phyloP scores from a whole-genome alignment of 768 basidiomycete species.

The Tephrocybe sp. region DNA sequence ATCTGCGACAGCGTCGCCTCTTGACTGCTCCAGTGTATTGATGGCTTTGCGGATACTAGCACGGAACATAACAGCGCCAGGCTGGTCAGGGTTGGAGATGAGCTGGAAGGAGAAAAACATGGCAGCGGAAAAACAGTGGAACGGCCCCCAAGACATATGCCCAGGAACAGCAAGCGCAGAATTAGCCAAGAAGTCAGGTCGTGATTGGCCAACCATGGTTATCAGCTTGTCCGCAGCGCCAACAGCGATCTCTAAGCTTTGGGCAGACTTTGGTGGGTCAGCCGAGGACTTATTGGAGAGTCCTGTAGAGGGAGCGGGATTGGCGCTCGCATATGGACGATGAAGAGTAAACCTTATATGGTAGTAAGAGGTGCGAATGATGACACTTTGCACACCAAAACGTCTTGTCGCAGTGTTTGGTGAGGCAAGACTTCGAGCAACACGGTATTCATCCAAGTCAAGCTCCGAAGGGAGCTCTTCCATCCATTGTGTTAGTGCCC shows the following conservation, averaged over 20 bases:
- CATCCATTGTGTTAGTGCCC: conserved; percentile 70
- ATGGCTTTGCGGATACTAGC: conserved; percentile 71
- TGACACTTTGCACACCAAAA: conserved; percentile 77
- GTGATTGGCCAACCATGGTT: conserved; percentile 70
- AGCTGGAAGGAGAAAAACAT: conserved; percentile 94
- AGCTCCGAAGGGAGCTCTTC: conserved; percentile 73
- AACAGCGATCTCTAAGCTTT: conserved; percentile 72
- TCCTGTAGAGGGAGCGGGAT: conserved; percentile 18
- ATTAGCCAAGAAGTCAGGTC: conserved; percentile 72
- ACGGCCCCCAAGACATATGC: conserved; percentile 82
- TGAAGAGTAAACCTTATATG: conserved; percentile 86
- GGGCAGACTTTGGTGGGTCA: conserved; percentile 44
- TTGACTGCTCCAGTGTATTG: conserved; percentile 60
- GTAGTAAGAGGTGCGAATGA: conserved; percentile 72
- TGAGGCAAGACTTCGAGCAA: conserved; percentile 71
- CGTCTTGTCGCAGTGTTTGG: conserved; percentile 56
- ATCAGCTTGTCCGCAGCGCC: conserved; percentile 76
- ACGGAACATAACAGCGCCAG: conserved; percentile 74
- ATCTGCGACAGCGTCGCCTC: conserved; percentile 66
- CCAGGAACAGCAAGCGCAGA: conserved; percentile 70
- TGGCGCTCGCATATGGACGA: conserved; percentile 64
- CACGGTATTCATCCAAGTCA: conserved; percentile 71
- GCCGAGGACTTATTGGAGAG: conserved; percentile 22
- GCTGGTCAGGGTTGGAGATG: conserved; percentile 76
- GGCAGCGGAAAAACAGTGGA: conserved; percentile 81